Evolutionary conservation across 306 rosid genomes (phyloP).

Genomic region (Dalbergia cochinchinensis): DNA sequence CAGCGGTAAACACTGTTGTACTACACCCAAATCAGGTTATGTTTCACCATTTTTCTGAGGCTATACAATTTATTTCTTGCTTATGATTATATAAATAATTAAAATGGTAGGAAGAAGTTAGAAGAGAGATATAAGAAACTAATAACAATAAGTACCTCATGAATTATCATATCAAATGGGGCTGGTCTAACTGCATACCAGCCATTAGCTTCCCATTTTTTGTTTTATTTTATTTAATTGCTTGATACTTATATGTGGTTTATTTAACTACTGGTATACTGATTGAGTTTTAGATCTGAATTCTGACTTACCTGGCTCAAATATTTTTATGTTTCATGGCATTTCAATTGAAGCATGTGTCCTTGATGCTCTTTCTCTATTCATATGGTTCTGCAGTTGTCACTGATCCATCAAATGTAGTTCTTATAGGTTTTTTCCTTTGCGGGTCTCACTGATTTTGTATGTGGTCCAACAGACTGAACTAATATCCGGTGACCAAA

Average conservation of each 20-base stretch:
- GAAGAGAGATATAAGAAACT: conserved; percentile 24
- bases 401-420: conserved; percentile 12
- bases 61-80: conserved; percentile 25
- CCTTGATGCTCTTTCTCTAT: conserved; percentile 33
- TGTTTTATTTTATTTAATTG: conserved; percentile 18
- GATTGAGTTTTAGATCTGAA: conserved; percentile 37
- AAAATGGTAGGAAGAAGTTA: not conserved
- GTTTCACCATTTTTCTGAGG: conserved; percentile 31
- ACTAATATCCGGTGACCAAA: conserved; percentile 98
- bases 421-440: conserved; percentile 22
- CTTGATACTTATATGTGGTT: conserved; percentile 21
- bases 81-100: conserved; percentile 12
- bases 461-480: conserved; percentile 75
- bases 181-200: conserved; percentile 3
- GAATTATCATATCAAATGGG: conserved; percentile 27
- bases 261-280: conserved; percentile 14
- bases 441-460: conserved; percentile 38
- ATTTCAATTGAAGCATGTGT: conserved; percentile 35
- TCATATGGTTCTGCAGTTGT: conserved; percentile 23
- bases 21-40: conserved; percentile 95
- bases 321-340: conserved; percentile 20
- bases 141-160: conserved; percentile 9
- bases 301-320: conserved; percentile 30
- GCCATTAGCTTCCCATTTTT: conserved; percentile 18
- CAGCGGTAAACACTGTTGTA: conserved; percentile 96